Evolutionary conservation across 441 rosid genomes (phyloP).

Genomic region (Metrosideros polymorpha): DNA sequence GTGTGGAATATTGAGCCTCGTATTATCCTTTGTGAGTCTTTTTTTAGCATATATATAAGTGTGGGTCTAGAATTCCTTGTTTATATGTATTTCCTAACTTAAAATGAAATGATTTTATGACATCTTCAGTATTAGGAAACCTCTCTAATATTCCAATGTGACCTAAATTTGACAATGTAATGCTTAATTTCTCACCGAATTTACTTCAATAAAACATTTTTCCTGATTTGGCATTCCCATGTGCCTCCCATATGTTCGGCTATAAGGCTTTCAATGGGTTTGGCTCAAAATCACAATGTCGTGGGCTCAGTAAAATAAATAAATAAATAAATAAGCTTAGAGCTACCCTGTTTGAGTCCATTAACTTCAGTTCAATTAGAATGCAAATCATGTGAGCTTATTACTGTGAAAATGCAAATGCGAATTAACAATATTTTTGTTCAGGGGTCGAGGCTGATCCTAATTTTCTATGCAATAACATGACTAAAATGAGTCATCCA

Average conservation of each 20-base stretch:
- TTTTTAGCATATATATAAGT: neutral
- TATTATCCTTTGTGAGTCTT: neutral
- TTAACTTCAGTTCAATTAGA: neutral
- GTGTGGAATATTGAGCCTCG: neutral
- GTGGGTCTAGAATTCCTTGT: neutral
- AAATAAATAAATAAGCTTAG: neutral
- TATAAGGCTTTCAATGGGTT: neutral
- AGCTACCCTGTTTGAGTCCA: neutral
- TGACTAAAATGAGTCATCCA: neutral
- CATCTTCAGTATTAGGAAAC: neutral
- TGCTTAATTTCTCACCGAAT: neutral
- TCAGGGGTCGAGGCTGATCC: neutral
- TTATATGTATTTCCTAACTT: neutral
- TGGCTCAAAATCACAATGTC: neutral
- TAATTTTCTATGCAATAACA: neutral
- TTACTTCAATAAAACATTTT: neutral
- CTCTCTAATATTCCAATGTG: neutral
- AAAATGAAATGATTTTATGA: neutral
- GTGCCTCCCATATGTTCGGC: neutral
- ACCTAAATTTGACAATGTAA: neutral
- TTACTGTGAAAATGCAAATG: neutral
- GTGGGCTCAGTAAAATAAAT: neutral
- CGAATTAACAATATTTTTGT: neutral
- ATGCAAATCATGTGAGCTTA: neutral
- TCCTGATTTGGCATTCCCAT: neutral